Base-by-base conservation (phyloP, 1,284 basidiomycete genomes). In the Microbotryum silenes-acaulis region DNA sequence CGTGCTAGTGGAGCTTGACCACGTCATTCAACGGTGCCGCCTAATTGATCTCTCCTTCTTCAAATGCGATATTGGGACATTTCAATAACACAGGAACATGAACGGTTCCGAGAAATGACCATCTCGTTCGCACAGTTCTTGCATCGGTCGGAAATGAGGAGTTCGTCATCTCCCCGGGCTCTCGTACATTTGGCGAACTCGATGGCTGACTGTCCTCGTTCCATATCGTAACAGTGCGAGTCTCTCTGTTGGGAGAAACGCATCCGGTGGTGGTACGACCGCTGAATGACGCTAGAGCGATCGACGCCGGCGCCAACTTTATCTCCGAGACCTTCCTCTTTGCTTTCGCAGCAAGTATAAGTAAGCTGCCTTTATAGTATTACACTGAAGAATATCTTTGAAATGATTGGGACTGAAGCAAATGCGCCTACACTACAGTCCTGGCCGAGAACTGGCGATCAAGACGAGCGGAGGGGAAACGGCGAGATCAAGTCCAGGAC, bases 291-390 rank as follows among this genome's bases (percentile, higher is more conserved):
- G 50, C 60, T 23, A 48, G 65, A 42, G 68, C 68, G 7, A 69
- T 69, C 27, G 68, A 69, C 27, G 48, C 62, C 0, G 68, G 68
- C 1, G 68, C 68, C 4, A 69, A 69, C 29, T 69, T 69, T 42
- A 52, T 69, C 4, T 60, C 60, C 14, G 68, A 69, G 51, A 16
- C 46, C 8, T 62, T 62, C 47, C 46, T 62, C 18, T 62, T 62
- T 51, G 51, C 27, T 44, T 53, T 62, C 29, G 61, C 61, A 16
- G 37, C 60, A 45, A 25, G 27, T 27, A 48, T 57, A 27, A 58
- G 60, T 21, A 58, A 62, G 47, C 27, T 53, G 18, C 46, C 45
- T 8, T 25, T 12, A 25, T 46, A 14, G 7, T 27, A 29, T 25
- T 14, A 18, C 37, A 7, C 1, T 12, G 2, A 10, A 12, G 10